Evolutionary conservation across 257 asterid species (phyloP), one percentile per base, ranked within the genome.

Genomic region (Scutellaria barbata): DNA sequence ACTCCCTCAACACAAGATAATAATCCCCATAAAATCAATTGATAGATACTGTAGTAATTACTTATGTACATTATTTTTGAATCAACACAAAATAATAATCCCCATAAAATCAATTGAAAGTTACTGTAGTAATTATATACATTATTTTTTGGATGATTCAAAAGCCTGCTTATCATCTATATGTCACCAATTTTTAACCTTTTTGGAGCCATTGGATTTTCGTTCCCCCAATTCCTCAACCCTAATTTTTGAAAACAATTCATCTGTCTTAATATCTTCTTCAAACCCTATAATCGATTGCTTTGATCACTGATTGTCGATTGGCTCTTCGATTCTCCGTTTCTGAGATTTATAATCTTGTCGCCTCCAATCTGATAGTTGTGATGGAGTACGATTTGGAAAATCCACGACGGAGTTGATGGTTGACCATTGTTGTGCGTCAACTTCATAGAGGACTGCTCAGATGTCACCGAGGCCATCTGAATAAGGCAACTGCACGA

Each of bases 341-440:
- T 30, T 30, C 53, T 56, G 53, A 68, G 50, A 35, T 48, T 70
- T 50, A 17, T 39, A 42, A 39, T 67, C 14, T 62, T 64, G 55
- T 30, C 35, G 63, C 75, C 37, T 56, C 69, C 72, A 81, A 78
- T 80, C 81, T 68, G 72, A 20, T 60, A 63, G 78, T 68, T 73
- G 81, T 73, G 81, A 76, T 80, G 86, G 79, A 61, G 81, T 46
- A 46, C 56, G 67, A 60, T 33, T 63, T 39, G 57, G 76, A 64
- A 47, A 56, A 67, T 73, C 56, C 53, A 48, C 22, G 74, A 0
- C 71, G 65, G 76, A 13, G 79, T 48, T 63, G 70, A 57, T 63
- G 66, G 62, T 55, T 58, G 74, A 55, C 22, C 77, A 12, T 39
- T 41, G 74, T 30, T 72, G 54, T 30, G 77, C 67, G 60, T 60